Evolutionary conservation across 495 filamentous ascomycete species (phyloP), one percentile per base, ranked within the genome.

Genomic region (Copromyces sp.): DNA sequence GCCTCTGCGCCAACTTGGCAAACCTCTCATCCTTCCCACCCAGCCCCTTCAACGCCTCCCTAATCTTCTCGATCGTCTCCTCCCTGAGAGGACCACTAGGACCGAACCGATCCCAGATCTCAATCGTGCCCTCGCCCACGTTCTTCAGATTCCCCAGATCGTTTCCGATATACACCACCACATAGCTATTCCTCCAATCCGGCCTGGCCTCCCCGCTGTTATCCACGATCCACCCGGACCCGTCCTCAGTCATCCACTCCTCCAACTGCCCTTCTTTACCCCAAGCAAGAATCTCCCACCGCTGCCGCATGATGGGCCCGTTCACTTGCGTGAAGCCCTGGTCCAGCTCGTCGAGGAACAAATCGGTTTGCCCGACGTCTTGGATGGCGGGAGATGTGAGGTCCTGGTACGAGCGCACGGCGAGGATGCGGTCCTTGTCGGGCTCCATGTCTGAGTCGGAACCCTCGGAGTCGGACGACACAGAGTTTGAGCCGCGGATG

Each of bases 151-250:
- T 65, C 12, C 53, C 53, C 29, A 65, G 12, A 17, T 65, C 53
- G 8, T 65, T 65, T 7, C 53, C 45, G 9, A 73, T 32, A 16
- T 37, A 71, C 8, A 73, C 74, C 24, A 75, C 74, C 53, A 71
- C 74, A 37, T 71, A 75, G 44, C 74, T 74, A n/a, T 72, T 70
- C 39, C 74, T 69, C 74, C 74, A 75, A 40, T 75, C 74, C 29
- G 69, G 32, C 11, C 74, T 41, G 17, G 41, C 32, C 69, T 75
- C 74, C 14, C 74, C 74, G 2, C 69, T 68, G 2, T 37, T 14
- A 47, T 75, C 74, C 9, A 37, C 35, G 20, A 75, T 75, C 74
- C 72, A 69, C 0, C 72, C 72, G 45, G 32, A 16, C 4, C 71
- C 71, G 7, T 75, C 74, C 9, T 72, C 72, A 9, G 68, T 74